Percentiles rank a stretch among this genome's conserved stretches.
Evolutionary conservation across 2,329 filamentous ascomycete genomes (phyloP).

Genomic region (Neopestalotiopsis sp.): DNA sequence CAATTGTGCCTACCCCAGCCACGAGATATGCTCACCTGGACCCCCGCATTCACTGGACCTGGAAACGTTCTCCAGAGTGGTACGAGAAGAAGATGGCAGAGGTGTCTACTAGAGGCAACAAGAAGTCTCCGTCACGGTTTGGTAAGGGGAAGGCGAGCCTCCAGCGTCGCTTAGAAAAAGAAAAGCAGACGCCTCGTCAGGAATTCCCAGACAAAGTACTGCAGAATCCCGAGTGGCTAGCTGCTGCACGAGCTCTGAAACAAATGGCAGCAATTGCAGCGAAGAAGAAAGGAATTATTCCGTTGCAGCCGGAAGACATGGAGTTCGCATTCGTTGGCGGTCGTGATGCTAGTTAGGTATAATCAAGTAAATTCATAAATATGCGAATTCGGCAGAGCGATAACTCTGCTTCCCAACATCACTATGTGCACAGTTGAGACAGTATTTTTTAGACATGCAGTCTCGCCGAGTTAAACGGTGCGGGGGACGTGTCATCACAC

Average conservation of each 20-base stretch:
- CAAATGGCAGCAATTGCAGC: conserved; percentile 22
- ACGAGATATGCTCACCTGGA: conserved; percentile 53
- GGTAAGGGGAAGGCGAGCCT: conserved; percentile 44
- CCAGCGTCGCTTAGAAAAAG: conserved; percentile 38
- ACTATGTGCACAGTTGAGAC: background rate
- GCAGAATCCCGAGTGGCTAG: conserved; percentile 50
- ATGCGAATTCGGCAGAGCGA: too few relatives aligned
- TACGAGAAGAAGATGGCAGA: conserved; percentile 52
- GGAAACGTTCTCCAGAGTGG: conserved; percentile 50
- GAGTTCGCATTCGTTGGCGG: background rate
- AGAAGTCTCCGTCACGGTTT: conserved; percentile 52
- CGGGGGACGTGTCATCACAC: background rate
- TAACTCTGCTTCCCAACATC: background rate
- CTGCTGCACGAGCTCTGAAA: conserved; percentile 42
- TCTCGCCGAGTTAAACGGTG: background rate
- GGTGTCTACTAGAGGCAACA: conserved; percentile 51
- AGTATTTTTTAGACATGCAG: background rate
- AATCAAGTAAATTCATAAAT: too few relatives aligned
- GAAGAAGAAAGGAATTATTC: background rate
- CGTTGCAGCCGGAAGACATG: background rate
- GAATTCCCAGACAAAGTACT: conserved; percentile 50
- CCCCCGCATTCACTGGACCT: conserved; percentile 54
- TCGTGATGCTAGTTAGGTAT: background rate
- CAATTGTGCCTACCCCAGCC: conserved; percentile 27
- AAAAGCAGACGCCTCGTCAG: conserved; percentile 32